Percentiles rank a stretch among this genome's conserved stretches.
These are phyloP conservation scores for Nigrospora sphaerica DNA, from an alignment of 2,329 filamentous ascomycete species.

Conservation along the genomic window DNA sequence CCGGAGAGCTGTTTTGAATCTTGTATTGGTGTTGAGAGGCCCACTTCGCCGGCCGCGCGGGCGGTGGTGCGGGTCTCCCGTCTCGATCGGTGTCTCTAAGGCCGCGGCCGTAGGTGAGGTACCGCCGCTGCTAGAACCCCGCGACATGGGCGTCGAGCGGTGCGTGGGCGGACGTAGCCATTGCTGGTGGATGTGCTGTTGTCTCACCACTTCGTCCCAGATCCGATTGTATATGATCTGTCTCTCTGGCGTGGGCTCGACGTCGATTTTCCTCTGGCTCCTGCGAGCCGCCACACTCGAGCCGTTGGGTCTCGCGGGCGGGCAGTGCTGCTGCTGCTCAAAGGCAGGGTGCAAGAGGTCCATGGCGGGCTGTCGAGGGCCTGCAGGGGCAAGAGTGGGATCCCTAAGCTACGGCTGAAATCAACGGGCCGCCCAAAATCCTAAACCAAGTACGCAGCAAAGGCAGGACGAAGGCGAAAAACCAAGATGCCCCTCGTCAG, in stretches of 20 bases:
- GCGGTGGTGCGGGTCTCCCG: background rate
- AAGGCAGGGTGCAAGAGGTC: too few relatives aligned
- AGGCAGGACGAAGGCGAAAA: too few relatives aligned
- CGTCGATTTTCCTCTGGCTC: slow-evolving; percentile 7
- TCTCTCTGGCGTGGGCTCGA: slow-evolving; percentile 15
- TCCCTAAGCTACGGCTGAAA: too few relatives aligned
- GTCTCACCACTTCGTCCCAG: slow-evolving; percentile 14
- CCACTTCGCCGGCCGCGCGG: slow-evolving; percentile 19
- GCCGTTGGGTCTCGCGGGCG: background rate
- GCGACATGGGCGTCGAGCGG: slow-evolving; percentile 9
- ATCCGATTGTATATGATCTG: slow-evolving; percentile 20
- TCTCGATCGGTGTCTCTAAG: slow-evolving; percentile 6
- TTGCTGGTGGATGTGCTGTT: slow-evolving; percentile 14
- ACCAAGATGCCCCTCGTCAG: too few relatives aligned
- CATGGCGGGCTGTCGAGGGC: too few relatives aligned
- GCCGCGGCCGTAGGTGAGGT: background rate
- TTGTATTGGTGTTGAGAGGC: slow-evolving; percentile 14
- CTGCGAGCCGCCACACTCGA: too few relatives aligned
- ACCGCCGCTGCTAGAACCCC: slow-evolving; percentile 1
- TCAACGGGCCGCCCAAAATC: too few relatives aligned
- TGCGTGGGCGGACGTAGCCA: slow-evolving; percentile 8
- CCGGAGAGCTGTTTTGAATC: slow-evolving; percentile 19
- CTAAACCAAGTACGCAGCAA: too few relatives aligned
- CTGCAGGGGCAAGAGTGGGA: too few relatives aligned
- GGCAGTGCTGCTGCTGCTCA: too few relatives aligned